Evolutionary conservation across 78 protist genomes (phyloP), one percentile per base, ranked within the genome.

Genomic region (Pelomyxa schiedti): DNA sequence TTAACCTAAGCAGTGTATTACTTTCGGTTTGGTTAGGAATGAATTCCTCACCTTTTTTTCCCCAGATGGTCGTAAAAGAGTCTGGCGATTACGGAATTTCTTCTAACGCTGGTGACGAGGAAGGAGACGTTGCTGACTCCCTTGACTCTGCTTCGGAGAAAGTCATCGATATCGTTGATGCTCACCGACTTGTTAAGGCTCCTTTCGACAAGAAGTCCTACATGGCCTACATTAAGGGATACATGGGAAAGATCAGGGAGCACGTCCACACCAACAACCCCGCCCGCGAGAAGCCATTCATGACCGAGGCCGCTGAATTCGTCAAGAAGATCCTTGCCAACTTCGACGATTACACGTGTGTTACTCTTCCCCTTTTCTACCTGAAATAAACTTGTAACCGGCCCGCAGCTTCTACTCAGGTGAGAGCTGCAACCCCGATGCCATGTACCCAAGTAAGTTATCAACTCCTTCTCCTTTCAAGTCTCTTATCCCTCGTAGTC

Each of bases 71-170:
- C 52, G 37, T 6, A 39, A 40, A 24, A 36, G 4, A 9, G 41
- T 76, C 39, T 5, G 80, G 68, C 67, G 80, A 76, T 38, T 76
- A 72, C 8, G 69, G 66, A 2, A 66, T 76, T 2, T 72, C 75
- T 30, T 72, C 69, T 66, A 76, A 76, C 43, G 80, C 80, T 16
- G 66, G 75, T 2, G 80, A 72, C 63, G 80, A 76, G 72, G 80
- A 40, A 9, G 80, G 39, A 24, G 80, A 76, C 41, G 80, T 63
- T 1, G 63, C 70, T 24, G 80, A 64, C 9, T 47, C 30, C 64
- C 30, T 30, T 36, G 58, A 53, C 30, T 26, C 16, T 41, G 67
- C 40, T 36, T 9, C 5, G n/a, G 5, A 4, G 42, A 66, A n/a
- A n/a, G 84, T 7, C 73, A 64, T 66, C 36, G 26, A 66, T 65